These are phyloP conservation scores for Globisporangium echinulatum DNA, from an alignment of 352 stramenopile species.

Conservation along the genomic window DNA sequence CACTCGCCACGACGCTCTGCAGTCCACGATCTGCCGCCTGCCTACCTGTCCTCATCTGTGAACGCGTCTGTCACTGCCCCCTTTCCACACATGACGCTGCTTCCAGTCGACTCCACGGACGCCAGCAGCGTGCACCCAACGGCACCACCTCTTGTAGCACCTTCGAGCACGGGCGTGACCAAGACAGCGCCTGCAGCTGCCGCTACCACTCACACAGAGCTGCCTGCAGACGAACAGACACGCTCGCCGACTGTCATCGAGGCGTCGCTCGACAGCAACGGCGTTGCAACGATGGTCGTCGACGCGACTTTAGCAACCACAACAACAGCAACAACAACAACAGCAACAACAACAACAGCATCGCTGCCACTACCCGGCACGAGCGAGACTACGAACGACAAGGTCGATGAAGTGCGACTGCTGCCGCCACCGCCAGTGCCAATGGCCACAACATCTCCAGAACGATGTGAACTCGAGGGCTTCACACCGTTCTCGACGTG, in stretches of 20 bases:
- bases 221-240: slow-evolving; percentile 1
- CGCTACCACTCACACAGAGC: neutral
- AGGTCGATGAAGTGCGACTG: slow-evolving; percentile 46
- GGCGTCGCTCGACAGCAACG: slow-evolving; percentile 6
- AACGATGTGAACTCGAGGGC: slow-evolving; percentile 81
- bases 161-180: neutral
- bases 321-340: neutral
- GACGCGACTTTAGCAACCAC: no score
- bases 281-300: neutral
- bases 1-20: no score
- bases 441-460: slow-evolving; percentile 13
- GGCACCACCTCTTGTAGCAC: neutral
- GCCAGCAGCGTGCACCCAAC: slow-evolving; percentile 6
- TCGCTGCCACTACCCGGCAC: neutral
- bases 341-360: no score
- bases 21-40: no score
- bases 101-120: slow-evolving; percentile 1
- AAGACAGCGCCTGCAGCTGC: neutral
- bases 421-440: slow-evolving; percentile 3
- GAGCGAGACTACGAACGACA: no score
- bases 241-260: slow-evolving; percentile 4
- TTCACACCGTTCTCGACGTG: slow-evolving; percentile 86
- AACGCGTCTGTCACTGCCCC: no score
- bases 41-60: no score
- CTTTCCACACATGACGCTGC: slow-evolving; percentile 6